Base-by-base conservation (phyloP, 768 basidiomycete genomes). In the Naganishia vishniacii region DNA sequence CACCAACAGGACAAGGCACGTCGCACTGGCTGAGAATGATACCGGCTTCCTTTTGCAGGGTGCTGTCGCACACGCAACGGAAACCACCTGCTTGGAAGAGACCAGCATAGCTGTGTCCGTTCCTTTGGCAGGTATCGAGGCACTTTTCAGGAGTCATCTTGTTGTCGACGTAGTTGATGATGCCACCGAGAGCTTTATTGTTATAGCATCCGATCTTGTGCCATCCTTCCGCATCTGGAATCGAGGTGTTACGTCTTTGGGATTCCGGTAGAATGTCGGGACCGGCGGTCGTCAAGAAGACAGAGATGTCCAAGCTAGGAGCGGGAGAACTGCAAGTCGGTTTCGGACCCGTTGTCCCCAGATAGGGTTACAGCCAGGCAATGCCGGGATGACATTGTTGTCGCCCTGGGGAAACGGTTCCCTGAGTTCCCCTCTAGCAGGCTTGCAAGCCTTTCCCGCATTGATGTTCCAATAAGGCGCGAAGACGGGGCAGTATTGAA, bases 401-500 rank as follows among this genome's bases (percentile, higher is more conserved):
- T 75, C 73, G 40, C 23, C 58, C 61, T 72, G 71, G 20, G n/a
- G n/a, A 34, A 48, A 61, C 0, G 67, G 34, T 47, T 71, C 67
- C 18, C 7, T 42, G 23, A 75, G 64, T 6, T 61, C 26, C 13
- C 74, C 74, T 8, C 31, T 41, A 15, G 67, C 68, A 34, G 72
- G 71, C 42, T 66, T 66, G 53, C 74, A 75, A n/a, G 37, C 44
- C 15, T 23, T 11, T 12, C 23, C 48, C 1, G 37, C 45, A 18
- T 41, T 31, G 16, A 29, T 12, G n/a, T 59, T 59, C 23, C 20
- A 56, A 40, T 60, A 49, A 2, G 48, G 48, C 41, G 41, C 48
- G 8, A 56, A 31, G 28, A 32, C 51, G 2, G 40, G 40, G 25
- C 62, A 63, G 1, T 26, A 2, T 29, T 63, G 37, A 25, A 44